Evolutionary conservation across 805 yeast genomes (phyloP).

Genomic region (Candida chauliodis): DNA sequence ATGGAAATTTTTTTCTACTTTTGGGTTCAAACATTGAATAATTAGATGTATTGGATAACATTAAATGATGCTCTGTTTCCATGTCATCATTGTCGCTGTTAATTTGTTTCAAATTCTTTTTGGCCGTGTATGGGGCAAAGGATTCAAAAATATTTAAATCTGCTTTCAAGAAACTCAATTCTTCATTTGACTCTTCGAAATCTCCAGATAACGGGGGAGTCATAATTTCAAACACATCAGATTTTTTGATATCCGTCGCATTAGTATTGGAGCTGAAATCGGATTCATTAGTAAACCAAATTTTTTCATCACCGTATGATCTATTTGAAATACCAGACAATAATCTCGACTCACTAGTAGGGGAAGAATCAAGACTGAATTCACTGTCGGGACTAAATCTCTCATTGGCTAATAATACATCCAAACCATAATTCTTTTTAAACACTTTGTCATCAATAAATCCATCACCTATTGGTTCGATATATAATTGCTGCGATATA

Average conservation of each 20-base stretch:
- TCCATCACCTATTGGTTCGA: not conserved
- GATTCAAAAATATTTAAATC: not conserved
- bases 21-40: not conserved
- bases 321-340: not conserved
- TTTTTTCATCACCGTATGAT: not conserved
- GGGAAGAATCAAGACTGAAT: not conserved
- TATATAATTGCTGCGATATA: not conserved
- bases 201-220: not conserved
- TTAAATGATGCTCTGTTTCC: not conserved
- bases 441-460: slow-evolving; percentile 1
- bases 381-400: not conserved
- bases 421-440: not conserved
- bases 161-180: not conserved
- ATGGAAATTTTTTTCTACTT: not conserved
- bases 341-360: not conserved
- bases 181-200: not conserved
- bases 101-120: not conserved
- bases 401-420: not conserved
- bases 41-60: not conserved
- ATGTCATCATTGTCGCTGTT: not conserved
- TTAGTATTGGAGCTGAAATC: not conserved
- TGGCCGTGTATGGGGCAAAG: not conserved
- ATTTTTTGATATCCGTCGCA: not conserved
- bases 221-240: not conserved
- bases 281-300: not conserved